Conservation (phyloP, 345 rosid species). For the Dipteronia dyeriana region DNA sequence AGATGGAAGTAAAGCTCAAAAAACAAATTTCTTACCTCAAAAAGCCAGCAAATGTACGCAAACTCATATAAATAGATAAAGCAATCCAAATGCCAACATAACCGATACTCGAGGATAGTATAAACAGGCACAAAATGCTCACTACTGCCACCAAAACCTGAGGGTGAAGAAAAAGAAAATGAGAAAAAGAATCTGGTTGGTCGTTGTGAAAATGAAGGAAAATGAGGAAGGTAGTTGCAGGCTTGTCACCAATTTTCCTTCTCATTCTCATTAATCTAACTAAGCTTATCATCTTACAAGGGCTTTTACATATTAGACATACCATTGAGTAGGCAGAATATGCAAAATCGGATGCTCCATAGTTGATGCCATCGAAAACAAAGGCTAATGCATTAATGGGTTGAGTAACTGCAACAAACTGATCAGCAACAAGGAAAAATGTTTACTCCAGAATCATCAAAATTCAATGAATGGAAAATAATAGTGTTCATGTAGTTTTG, state of each 20-base stretch:
- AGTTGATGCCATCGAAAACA: conserved; percentile 66
- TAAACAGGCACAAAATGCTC: conserved; percentile 34
- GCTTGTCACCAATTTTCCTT: neutral
- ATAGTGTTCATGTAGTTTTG: conserved; percentile 2
- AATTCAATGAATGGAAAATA: neutral
- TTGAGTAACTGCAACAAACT: conserved; percentile 68
- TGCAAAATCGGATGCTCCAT: conserved; percentile 67
- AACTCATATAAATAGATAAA: conserved; percentile 37
- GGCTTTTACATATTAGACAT: conserved; percentile 16
- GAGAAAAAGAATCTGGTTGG: neutral
- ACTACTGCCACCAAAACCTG: conserved; percentile 41
- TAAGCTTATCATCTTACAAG: neutral
- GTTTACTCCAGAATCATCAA: conserved; percentile 6
- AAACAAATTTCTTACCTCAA: conserved; percentile 32
- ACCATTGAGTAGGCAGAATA: conserved; percentile 72
- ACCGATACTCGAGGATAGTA: conserved; percentile 34
- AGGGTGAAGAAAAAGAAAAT: neutral
- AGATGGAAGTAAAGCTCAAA: neutral
- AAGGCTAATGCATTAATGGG: conserved; percentile 70
- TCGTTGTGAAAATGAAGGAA: conserved; percentile 5
- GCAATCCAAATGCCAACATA: conserved; percentile 49
- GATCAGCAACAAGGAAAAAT: conserved; percentile 1
- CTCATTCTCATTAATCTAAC: neutral
- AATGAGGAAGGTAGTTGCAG: neutral
- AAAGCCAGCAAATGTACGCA: conserved; percentile 40